Conservation (phyloP, 2,329 filamentous ascomycete genomes). For the Nakataea oryzae region DNA sequence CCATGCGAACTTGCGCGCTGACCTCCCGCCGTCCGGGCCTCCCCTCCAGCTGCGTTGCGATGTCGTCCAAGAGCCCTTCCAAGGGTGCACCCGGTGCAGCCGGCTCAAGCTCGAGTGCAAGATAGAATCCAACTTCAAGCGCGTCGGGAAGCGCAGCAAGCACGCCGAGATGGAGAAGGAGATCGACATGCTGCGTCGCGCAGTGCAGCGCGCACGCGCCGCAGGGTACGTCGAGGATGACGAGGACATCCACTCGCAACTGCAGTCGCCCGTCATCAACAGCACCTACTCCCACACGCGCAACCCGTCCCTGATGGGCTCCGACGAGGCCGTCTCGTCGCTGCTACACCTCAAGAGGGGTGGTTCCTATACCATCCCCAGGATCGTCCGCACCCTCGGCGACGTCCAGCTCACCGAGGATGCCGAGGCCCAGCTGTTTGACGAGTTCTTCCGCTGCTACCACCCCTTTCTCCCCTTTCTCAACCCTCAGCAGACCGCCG, state of each 20-base stretch:
- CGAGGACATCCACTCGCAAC: conserved; percentile 37
- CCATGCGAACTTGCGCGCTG: neutral
- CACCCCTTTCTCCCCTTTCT: conserved; percentile 72
- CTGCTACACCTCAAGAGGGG: conserved; percentile 56
- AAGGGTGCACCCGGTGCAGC: conserved; percentile 65
- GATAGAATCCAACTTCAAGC: conserved; percentile 82
- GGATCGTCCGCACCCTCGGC: conserved; percentile 52
- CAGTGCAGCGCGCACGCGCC: conserved; percentile 46
- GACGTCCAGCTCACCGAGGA: conserved; percentile 54
- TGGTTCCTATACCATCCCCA: conserved; percentile 48
- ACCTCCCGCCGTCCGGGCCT: conserved; percentile 4
- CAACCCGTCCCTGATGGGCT: conserved; percentile 55
- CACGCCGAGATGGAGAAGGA: conserved; percentile 83
- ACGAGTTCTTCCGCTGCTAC: conserved; percentile 65
- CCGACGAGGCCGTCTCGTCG: conserved; percentile 58
- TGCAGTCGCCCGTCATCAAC: conserved; percentile 49
- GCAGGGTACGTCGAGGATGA: conserved; percentile 47
- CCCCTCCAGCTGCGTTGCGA: conserved; percentile 62
- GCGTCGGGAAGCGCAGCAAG: conserved; percentile 67
- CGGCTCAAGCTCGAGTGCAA: conserved; percentile 75
- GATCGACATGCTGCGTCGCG: conserved; percentile 57
- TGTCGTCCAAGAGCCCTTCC: conserved; percentile 71
- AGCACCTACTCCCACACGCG: conserved; percentile 48
- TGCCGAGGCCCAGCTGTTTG: conserved; percentile 54
- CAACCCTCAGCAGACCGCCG: conserved; percentile 53